Evolutionary conservation across 257 asterid species (phyloP).

Genomic region (Gentiana dahurica): DNA sequence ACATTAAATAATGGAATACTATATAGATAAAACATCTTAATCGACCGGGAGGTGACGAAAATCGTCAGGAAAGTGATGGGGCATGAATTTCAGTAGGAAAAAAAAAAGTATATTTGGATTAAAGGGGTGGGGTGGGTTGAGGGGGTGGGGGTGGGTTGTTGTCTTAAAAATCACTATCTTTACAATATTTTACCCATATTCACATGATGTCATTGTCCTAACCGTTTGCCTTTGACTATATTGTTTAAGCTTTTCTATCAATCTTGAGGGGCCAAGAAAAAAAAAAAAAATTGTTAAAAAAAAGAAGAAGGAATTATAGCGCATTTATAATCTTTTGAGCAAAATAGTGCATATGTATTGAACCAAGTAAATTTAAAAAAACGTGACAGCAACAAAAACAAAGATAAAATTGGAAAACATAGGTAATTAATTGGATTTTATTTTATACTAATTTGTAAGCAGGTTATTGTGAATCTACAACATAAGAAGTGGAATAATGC

Average conservation of each 20-base stretch:
- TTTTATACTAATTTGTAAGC: no score
- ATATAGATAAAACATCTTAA: neutral
- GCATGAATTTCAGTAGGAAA: neutral
- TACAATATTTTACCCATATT: neutral
- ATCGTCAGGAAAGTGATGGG: neutral
- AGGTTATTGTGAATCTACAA: no score
- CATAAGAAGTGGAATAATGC: neutral
- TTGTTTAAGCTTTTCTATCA: neutral
- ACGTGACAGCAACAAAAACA: neutral
- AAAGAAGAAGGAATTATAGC: neutral
- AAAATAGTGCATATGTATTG: no score
- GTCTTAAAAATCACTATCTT: neutral
- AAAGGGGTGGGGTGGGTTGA: neutral
- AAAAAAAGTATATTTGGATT: neutral
- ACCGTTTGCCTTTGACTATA: conserved; percentile 6
- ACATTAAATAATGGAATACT: neutral
- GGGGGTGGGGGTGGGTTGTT: neutral
- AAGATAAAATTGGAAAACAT: neutral
- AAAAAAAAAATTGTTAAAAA: neutral
- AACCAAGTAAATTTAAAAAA: no score
- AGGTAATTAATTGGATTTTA: neutral
- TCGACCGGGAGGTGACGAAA: neutral
- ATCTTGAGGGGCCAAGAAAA: no score
- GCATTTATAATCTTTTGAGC: neutral
- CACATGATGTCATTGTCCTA: conserved; percentile 7